phyloP scores from a whole-genome alignment of 2,329 filamentous ascomycete species.

The Fusarium sp. region DNA sequence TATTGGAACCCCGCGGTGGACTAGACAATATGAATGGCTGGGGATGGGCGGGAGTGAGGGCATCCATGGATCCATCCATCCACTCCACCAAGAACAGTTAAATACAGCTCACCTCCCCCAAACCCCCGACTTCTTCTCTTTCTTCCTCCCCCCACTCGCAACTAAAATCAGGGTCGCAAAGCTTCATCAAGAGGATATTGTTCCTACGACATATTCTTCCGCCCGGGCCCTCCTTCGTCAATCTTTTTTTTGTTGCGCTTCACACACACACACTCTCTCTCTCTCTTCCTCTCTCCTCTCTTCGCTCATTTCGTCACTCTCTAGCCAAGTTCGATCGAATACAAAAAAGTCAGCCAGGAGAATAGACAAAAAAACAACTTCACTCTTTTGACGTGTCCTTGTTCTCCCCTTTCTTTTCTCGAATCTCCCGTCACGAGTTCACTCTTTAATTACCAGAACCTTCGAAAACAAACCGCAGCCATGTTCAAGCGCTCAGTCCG shows the following conservation, averaged over 20 bases:
- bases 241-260: constrained; percentile 52
- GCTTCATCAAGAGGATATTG: constrained; percentile 62
- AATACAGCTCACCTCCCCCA: constrained; percentile 39
- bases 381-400: constrained; percentile 10
- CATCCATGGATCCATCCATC: constrained; percentile 3
- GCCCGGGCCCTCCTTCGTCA: constrained; percentile 67
- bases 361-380: constrained; percentile 11
- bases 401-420: constrained; percentile 25
- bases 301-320: constrained; percentile 68
- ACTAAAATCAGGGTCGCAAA: constrained; percentile 70
- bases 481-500: constrained; percentile 97
- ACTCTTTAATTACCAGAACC: constrained; percentile 41
- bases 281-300: constrained; percentile 42
- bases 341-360: constrained; percentile 33
- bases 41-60: not conserved
- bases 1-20: constrained; percentile 26
- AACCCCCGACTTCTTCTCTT: constrained; percentile 36
- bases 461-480: constrained; percentile 50
- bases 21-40: constrained; percentile 28
- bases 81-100: constrained; percentile 21
- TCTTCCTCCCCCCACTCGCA: constrained; percentile 65
- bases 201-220: constrained; percentile 60
- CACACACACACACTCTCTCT: constrained; percentile 48
- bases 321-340: constrained; percentile 50
- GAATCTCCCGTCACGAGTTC: constrained; percentile 41